Evolutionary conservation across 2,329 filamentous ascomycete species (phyloP), one percentile per base, ranked within the genome.

Genomic region (Scedosporium boydii): DNA sequence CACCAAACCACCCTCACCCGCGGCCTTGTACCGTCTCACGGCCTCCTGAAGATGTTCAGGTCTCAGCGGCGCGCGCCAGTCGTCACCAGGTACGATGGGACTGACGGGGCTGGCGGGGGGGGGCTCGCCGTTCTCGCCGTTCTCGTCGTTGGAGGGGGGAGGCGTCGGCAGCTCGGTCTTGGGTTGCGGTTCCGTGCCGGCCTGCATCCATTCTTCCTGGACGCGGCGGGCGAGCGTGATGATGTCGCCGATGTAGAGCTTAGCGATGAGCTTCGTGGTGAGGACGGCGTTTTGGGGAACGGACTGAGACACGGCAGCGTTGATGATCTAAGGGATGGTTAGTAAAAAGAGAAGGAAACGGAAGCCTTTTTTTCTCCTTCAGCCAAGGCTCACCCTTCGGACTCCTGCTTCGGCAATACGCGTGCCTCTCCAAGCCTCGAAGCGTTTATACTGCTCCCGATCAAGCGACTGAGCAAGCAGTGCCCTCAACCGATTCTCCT

Each of bases 251-350:
- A 89, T 83, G 71, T 90, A 92, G 64, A 90, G 80, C 74, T 93
- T 93, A 58, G 87, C 86, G 21, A 90, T 88, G 0, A 87, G 85
- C 58, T 86, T 87, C 69, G 93, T 87, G n/a, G 88, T 87, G 23
- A 88, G 85, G 65, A 90, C 87, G 59, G 92, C 87, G 67, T 84
- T 88, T 21, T 83, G 80, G 0, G 88, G 88, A 0, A 91, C 89
- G 1, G 88, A 91, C 71, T 93, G 90, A 0, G 88, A 91, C 7
- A 92, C 87, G 1, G 89, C 91, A 63, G 89, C 88, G 69, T 93
- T 93, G 70, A 91, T 87, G 64, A 93, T 83, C 82, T 87, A n/a
- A 4, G 46, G 21, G 4, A 44, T 1, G 10, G 58, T 60, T 51
- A 60, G 58, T 48, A 51, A 14, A 29, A n/a, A 26, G 53, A 26